Evolutionary conservation across 192 early-diverging fungal species (phyloP), one percentile per base, ranked within the genome.

Genomic region (Chytriomyces confervae): DNA sequence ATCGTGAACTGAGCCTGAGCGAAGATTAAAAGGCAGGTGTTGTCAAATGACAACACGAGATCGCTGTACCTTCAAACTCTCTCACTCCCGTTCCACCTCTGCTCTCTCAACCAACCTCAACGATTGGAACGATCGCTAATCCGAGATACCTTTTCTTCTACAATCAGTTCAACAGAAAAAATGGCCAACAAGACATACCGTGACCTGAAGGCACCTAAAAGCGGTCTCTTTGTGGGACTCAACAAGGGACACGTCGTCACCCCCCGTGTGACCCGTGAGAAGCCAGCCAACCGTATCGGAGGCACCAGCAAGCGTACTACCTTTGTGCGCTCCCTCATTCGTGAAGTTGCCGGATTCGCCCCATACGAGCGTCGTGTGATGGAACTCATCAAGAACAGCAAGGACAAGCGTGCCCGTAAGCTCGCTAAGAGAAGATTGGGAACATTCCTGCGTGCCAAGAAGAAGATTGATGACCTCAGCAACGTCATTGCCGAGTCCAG

Each of bases 331-430:
- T 91, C 91, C 80, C 83, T 98, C 80, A 87, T 99, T 83, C 96
- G 97, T 77, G 97, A 99, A 87, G 96, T 99, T 36, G 91, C 89
- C 83, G 97, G 97, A 65, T 98, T 93, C 80, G 93, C 97, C 70
- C 97, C 97, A 70, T 99, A 99, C 84, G 97, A 99, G 89, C 92
- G 92, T 77, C 92, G 97, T 86, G 93, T 98, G 80, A 97, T 99
- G 96, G 97, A 99, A 92, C 90, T 99, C 92, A 88, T 99, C 84
- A 96, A 96, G 92, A 97, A 97, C 94, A 95, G 94, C 85, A 96
- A 95, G 87, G 97, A 99, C 86, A 99, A 99, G 95, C 94, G 97
- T 82, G 97, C 97, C 70, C 91, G 94, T 84, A 96, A 95, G 92
- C 91, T 99, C 72, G 94, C 95, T 81, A 99, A 99, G 93, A 94